Conservation (phyloP, 805 yeast genomes). For the Metschnikowia anglica region DNA sequence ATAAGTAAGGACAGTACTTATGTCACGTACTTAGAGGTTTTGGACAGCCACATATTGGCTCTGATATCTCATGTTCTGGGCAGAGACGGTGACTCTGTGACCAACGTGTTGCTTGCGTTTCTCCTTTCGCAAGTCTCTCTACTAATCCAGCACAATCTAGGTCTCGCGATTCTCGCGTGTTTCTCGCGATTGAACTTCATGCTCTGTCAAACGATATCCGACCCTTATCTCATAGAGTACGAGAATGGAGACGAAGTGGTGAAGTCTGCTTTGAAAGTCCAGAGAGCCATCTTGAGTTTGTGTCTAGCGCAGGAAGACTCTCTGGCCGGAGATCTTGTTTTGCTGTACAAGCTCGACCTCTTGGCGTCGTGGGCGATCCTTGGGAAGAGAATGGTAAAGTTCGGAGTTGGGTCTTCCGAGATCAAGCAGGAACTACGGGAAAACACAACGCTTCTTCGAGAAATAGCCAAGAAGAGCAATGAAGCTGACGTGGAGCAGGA, state of each 20-base stretch:
- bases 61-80: slow-evolving; percentile 27
- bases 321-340: slow-evolving; percentile 22
- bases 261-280: slow-evolving; percentile 25
- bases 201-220: slow-evolving; percentile 32
- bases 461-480: slow-evolving; percentile 4
- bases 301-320: slow-evolving; percentile 18
- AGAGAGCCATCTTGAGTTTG: slow-evolving; percentile 19
- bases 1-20: slow-evolving; percentile 7
- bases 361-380: slow-evolving; percentile 38
- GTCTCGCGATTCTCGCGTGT: slow-evolving; percentile 23
- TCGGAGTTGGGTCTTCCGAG: slow-evolving; percentile 12
- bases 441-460: slow-evolving; percentile 4
- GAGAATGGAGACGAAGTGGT: slow-evolving; percentile 19
- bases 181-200: slow-evolving; percentile 29
- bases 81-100: slow-evolving; percentile 15
- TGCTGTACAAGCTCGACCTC: slow-evolving; percentile 33
- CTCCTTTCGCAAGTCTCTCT: slow-evolving; percentile 21
- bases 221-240: slow-evolving; percentile 29
- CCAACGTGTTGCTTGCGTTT: slow-evolving; percentile 16
- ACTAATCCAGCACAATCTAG: slow-evolving; percentile 12
- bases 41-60: slow-evolving; percentile 25
- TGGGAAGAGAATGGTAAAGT: slow-evolving; percentile 11
- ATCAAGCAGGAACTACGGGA: neutral
- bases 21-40: slow-evolving; percentile 23
- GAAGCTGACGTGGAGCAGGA: slow-evolving; percentile 6